Conservation (phyloP, 106 monocot genomes). For the Allium sativum region DNA sequence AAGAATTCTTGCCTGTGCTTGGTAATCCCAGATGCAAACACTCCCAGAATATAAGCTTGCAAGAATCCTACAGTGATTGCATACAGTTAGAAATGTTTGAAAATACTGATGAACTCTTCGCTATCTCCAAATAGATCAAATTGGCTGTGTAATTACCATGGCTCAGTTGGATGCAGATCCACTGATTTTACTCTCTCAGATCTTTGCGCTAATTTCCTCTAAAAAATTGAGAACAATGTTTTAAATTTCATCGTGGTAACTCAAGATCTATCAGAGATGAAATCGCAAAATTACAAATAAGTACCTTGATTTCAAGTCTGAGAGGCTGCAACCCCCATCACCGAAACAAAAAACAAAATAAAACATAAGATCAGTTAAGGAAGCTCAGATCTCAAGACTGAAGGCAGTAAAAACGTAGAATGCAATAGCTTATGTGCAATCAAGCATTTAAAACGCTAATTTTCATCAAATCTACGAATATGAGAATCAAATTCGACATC, state of each 20-base stretch:
- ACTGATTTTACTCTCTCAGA: constrained; percentile 76
- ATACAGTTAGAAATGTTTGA: background rate
- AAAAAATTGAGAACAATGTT: constrained; percentile 7
- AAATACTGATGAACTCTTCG: background rate
- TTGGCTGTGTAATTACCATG: constrained; percentile 50
- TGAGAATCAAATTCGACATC: background rate
- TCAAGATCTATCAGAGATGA: constrained; percentile 1
- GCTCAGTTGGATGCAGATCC: constrained; percentile 78
- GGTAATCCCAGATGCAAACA: constrained; percentile 88
- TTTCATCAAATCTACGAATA: background rate
- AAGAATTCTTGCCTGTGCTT: constrained; percentile 48
- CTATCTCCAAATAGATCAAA: background rate
- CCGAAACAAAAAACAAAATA: constrained; percentile 5
- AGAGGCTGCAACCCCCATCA: constrained; percentile 45
- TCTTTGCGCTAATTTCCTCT: constrained; percentile 69
- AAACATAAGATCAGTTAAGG: constrained; percentile 4
- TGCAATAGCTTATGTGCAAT: background rate
- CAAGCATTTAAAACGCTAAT: background rate
- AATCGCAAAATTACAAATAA: background rate
- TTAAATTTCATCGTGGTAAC: background rate
- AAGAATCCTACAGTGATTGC: constrained; percentile 57
- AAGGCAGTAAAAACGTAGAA: background rate
- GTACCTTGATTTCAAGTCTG: constrained; percentile 80
- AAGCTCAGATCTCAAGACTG: constrained; percentile 5
- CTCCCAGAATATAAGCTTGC: constrained; percentile 91